These are phyloP conservation scores for Rhynchospora tenuis DNA, from an alignment of 176 grass and related monocot genomes.

Conservation along the genomic window DNA sequence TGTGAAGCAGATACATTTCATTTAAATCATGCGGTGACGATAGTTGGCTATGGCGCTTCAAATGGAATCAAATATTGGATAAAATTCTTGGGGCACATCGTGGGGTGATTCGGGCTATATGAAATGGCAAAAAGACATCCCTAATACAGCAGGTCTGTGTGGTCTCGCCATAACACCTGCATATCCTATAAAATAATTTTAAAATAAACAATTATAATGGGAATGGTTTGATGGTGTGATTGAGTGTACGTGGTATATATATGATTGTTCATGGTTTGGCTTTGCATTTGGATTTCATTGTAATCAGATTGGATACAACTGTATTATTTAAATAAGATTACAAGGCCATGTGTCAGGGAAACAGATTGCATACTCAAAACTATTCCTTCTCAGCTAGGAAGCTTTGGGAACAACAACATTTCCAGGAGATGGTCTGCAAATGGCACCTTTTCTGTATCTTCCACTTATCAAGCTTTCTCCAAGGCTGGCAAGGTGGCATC, in stretches of 20 bases:
- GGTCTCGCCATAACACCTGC: constrained; percentile 41
- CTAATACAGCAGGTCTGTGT: constrained; percentile 29
- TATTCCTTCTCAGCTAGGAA: no score
- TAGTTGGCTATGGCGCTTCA: constrained; percentile 48
- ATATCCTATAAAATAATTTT: constrained; percentile 34
- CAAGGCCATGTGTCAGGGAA: no score
- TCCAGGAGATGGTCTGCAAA: no score
- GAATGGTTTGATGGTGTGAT: not conserved
- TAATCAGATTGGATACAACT: no score
- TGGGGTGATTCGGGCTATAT: constrained; percentile 71
- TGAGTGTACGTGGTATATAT: not conserved
- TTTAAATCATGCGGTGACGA: constrained; percentile 51
- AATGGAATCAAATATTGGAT: constrained; percentile 44
- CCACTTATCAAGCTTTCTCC: no score
- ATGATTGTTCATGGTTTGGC: not conserved
- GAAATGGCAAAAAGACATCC: constrained; percentile 24
- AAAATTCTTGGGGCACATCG: constrained; percentile 52
- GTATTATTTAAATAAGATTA: no score
- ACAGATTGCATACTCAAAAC: no score
- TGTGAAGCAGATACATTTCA: constrained; percentile 17
- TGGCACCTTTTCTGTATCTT: no score
- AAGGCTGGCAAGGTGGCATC: no score
- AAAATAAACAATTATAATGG: not conserved
- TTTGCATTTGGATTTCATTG: no score
- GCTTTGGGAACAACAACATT: no score